Evolutionary conservation across 192 early-diverging fungal species (phyloP).

Genomic region (Backusella liffmaniae): DNA sequence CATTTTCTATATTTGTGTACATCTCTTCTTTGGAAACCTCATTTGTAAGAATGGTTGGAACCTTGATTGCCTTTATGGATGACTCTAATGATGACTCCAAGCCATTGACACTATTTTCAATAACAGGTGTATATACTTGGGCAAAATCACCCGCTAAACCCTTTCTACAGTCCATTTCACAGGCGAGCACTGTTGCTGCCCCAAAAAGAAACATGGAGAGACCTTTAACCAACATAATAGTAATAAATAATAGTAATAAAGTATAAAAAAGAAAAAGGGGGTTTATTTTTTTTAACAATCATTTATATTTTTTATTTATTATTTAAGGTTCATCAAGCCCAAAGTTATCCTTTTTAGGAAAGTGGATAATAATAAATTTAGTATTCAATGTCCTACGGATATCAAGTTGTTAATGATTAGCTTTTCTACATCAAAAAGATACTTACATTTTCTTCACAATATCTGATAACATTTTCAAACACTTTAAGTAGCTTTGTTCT

Average conservation of each 20-base stretch:
- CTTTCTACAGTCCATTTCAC: slow-evolving; percentile 50
- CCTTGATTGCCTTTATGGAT: slow-evolving; percentile 18
- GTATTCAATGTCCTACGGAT: slow-evolving; percentile 21
- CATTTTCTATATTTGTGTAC: slow-evolving; percentile 17
- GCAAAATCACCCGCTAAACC: slow-evolving; percentile 49
- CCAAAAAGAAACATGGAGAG: slow-evolving; percentile 1
- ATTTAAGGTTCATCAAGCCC: slow-evolving; percentile 5
- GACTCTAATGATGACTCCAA: slow-evolving; percentile 15
- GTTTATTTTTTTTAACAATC: background rate
- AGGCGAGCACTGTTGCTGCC: slow-evolving; percentile 31
- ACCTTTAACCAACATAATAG: slow-evolving; percentile 10
- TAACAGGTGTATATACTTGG: slow-evolving; percentile 38
- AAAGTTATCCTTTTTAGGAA: slow-evolving; percentile 7
- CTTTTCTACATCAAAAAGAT: slow-evolving; percentile 4
- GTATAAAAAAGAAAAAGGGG: background rate
- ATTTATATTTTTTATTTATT: slow-evolving; percentile 5
- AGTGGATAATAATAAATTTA: slow-evolving; percentile 9
- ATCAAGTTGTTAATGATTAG: background rate
- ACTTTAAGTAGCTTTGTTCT: slow-evolving; percentile 36
- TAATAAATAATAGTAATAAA: slow-evolving; percentile 12
- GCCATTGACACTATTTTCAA: slow-evolving; percentile 34
- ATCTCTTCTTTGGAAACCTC: slow-evolving; percentile 15
- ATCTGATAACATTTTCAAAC: slow-evolving; percentile 35
- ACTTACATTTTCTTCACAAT: slow-evolving; percentile 36
- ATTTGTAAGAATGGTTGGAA: slow-evolving; percentile 30